Conservation (phyloP, 2,329 filamentous ascomycete genomes). For the Parasarocladium wereldwijsianum region DNA sequence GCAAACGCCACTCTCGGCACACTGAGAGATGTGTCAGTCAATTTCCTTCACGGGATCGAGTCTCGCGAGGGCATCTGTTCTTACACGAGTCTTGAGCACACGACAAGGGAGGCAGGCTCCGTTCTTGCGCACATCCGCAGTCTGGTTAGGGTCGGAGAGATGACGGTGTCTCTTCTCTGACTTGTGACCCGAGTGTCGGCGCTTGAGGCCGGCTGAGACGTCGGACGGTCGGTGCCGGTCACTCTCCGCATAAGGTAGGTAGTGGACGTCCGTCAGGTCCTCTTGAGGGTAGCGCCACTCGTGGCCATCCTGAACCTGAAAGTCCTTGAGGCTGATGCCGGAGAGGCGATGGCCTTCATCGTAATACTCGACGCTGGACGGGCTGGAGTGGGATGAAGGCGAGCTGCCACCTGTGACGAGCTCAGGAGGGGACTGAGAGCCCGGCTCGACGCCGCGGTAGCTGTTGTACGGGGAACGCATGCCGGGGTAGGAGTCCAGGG, state of each 20-base stretch:
- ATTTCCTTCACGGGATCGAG: background rate
- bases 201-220: constrained; percentile 14
- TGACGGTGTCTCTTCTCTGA: constrained; percentile 21
- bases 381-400: constrained; percentile 24
- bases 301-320: constrained; percentile 21
- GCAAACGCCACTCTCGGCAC: constrained; percentile 25
- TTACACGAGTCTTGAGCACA: constrained; percentile 31
- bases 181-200: constrained; percentile 18
- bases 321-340: constrained; percentile 17
- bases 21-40: constrained; percentile 12
- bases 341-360: constrained; percentile 16
- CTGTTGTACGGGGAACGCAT: constrained; percentile 1
- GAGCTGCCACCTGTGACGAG: constrained; percentile 23
- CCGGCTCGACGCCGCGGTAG: background rate
- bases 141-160: constrained; percentile 25
- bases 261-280: constrained; percentile 11
- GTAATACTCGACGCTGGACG: constrained; percentile 14
- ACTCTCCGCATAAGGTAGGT: too few relatives aligned
- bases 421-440: constrained; percentile 14
- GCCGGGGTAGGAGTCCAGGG: constrained; percentile 3
- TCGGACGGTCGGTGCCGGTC: constrained; percentile 2
- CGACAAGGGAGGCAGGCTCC: constrained; percentile 34
- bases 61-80: constrained; percentile 10
- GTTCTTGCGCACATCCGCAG: constrained; percentile 31
- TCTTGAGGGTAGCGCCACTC: constrained; percentile 18